Evolutionary conservation across 2,329 filamentous ascomycete species (phyloP), one percentile per base, ranked within the genome.

Genomic region (Fusarium newnesense): DNA sequence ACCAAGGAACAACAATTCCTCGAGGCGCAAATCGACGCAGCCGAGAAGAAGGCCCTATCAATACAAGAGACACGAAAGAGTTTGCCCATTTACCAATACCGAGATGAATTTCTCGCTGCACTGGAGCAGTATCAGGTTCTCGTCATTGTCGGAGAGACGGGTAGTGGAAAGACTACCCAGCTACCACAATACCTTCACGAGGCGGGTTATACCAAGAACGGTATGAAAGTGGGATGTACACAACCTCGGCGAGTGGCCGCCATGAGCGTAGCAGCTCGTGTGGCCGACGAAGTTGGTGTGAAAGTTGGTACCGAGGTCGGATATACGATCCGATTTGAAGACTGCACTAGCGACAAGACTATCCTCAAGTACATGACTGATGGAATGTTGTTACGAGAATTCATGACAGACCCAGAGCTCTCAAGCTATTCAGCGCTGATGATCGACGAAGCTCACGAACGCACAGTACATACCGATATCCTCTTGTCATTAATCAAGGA

Each of bases 401-500:
- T 98, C 73, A 90, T 98, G 84, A 96, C 94, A 0, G 94, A 97
- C 77, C 95, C 96, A 0, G 91, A 96, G 74, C 85, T 98, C 10
- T 89, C 90, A 3, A 91, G 90, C 21, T 98, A 98, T 77, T 93
- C 94, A 9, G 94, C 92, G 18, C 84, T 99, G 71, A 98, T 99
- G 92, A 96, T 99, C 64, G 96, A 99, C 80, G 96, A 99, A 81
- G 96, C 96, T 1, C 96, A 99, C 88, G 96, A 99, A 81, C 88
- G 96, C 75, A 97, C 94, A 0, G 88, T 98, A 2, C 91, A 94
- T 60, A 97, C 96, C 0, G 96, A 99, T 81, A 95, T 99, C 64
- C 83, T 98, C 12, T 89, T 97, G 67, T 94, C 94, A 16, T 83
- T 99, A 39, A 87, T 97, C 64, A 98, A 98, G 79, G 96, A 98